Base-by-base conservation (phyloP, 306 rosid species). In the Glycine tomentella region DNA sequence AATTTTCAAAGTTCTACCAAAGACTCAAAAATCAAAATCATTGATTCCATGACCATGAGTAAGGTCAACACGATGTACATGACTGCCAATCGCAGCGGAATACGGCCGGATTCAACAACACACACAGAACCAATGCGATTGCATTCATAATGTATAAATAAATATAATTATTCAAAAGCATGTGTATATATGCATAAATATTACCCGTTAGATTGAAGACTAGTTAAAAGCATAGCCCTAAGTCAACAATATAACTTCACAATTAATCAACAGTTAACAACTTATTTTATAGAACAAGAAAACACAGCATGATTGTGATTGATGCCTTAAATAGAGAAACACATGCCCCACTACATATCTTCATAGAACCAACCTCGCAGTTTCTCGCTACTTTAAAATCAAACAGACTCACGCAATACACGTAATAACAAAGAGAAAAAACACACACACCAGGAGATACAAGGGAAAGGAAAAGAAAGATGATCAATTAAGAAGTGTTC, bases 321-420 rank as follows among this genome's bases (percentile, higher is more conserved):
- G 65, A 7, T 36, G 20, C 15, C 57, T 55, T 55, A 81, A 42
- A 74, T 48, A 53, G 6, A 34, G 8, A 15, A 25, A 3, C 75
- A 40, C 9, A 8, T 63, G 9, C 45, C 74, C 17, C 67, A 63
- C 52, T 14, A 36, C 40, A 4, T 34, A 34, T 33, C 61, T 70
- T 62, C 75, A 34, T 2, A 50, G 77, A 82, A 82, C 65, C 49
- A 82, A 36, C 78, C 40, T 76, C 11, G 77, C 66, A 76, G 9
- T 69, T 79, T 79, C 82, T 40, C 31, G 4, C 14, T 53, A 0
- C 13, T 59, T 65, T 50, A 1, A 63, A 63, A 63, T 63, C 48
- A 63, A 36, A 36, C 48, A 34, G 10, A 61, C 42, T 31, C 20
- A 15, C 71, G 51, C 75, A 53, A 15, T 8, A 52, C 52, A 69